Conservation (phyloP, 139 green algal genomes). For the Volvox reticuliferus region DNA sequence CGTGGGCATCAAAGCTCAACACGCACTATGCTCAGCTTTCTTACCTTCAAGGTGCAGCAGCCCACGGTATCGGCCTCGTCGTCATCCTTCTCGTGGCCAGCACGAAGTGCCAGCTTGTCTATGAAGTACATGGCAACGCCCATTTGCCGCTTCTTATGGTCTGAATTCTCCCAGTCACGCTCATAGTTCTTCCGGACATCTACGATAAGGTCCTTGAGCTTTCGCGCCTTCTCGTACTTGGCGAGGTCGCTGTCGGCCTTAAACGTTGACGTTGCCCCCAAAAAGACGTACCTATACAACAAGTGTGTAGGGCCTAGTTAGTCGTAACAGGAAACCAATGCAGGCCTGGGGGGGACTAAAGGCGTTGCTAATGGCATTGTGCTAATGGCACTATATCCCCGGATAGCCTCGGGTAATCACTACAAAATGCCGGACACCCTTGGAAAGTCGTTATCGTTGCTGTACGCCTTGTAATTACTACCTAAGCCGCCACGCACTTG, state of each 20-base stretch:
- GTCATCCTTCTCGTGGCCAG: conserved; percentile 98
- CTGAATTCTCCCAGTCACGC: conserved; percentile 71
- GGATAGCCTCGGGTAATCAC: too few species aligned
- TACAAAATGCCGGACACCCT: too few species aligned
- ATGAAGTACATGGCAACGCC: conserved; percentile 97
- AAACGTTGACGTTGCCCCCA: conserved; percentile 92
- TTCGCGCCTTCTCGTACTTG: conserved; percentile 98
- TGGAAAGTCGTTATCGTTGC: too few species aligned
- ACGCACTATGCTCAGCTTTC: background rate
- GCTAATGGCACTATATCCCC: too few species aligned
- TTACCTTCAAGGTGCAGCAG: conserved; percentile 95
- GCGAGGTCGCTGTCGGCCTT: conserved; percentile 93
- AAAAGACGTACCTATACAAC: conserved; percentile 93
- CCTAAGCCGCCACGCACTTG: conserved; percentile 57
- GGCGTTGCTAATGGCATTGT: too few species aligned
- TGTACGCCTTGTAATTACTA: too few species aligned
- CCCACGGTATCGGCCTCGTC: conserved; percentile 99
- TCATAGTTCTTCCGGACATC: conserved; percentile 74
- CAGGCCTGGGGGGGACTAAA: too few species aligned
- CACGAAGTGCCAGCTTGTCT: conserved; percentile 96
- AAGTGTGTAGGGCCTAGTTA: background rate
- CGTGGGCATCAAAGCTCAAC: too few species aligned
- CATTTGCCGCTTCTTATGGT: conserved; percentile 87
- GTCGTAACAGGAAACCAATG: too few species aligned
- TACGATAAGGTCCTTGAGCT: conserved; percentile 84